Base-by-base conservation (phyloP, 768 basidiomycete genomes). In the Filobasidium wieringae region DNA sequence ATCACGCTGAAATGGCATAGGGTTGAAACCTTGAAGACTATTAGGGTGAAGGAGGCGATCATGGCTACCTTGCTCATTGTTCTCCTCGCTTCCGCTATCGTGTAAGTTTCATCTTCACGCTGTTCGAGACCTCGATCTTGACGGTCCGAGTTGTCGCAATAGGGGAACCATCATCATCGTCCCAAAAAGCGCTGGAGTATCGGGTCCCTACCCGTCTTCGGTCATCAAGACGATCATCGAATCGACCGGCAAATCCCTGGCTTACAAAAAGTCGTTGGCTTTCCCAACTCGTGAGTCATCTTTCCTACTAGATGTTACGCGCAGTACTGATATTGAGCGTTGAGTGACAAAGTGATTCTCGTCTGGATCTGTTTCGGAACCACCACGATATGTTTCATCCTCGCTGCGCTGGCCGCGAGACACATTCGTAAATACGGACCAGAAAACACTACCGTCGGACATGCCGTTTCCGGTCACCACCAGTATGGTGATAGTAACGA, bases 311-410 rank as follows among this genome's bases (percentile, higher is more conserved):
- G 8, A 1, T 33, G 1, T 24, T 31, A 6, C 6, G 17, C n/a
- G 30, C 12, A 33, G 24, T 12, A 7, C 9, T 17, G 9, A 32
- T 26, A 32, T 1, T 26, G 11, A n/a, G 40, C 43, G 51, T 31
- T 11, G 17, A 31, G 31, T 33, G 2, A 15, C 17, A 11, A 19
- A 57, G 56, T 57, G 14, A 57, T 57, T 49, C 47, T 57, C 37
- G 56, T 57, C 17, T 57, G 56, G 56, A 29, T 51, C 33, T 57
- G 56, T 30, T 57, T 57, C 49, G 56, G 56, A 11, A 51, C 56
- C n/a, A 40, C 49, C 11, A 47, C 41, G 33, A 33, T 57, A n/a
- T 51, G 26, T 3, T 57, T 57, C 56, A 27, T 57, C 34, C 49
- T 57, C 36, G 56, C 56, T 29, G 47, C 47, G 36, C 47, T 57